Evolutionary conservation across 768 basidiomycete species (phyloP), one percentile per base, ranked within the genome.

Genomic region (Hydnum rufescens): DNA sequence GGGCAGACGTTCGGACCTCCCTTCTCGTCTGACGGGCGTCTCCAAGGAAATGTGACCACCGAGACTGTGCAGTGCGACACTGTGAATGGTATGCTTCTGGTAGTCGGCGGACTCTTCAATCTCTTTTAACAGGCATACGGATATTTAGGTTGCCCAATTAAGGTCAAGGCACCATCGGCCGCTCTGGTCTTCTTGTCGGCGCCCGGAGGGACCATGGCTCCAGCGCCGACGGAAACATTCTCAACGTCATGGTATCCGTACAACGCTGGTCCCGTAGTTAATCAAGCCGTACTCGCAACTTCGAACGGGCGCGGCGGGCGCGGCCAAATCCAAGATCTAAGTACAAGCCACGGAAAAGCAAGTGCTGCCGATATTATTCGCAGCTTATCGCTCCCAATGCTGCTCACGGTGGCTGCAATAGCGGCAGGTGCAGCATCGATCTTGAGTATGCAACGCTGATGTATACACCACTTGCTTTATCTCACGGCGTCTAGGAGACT

Each of bases 181-280:
- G 67, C 67, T 4, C 53, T 68, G 46, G 67, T 68, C 29, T 67
- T 64, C 61, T 53, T 67, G 13, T 60, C 61, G 3, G 8, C 13
- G 26, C 8, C 8, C 16, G 8, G 13, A 25, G n/a, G n/a, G n/a
- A n/a, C n/a, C n/a, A n/a, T n/a, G n/a, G n/a, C n/a, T n/a, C n/a
- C n/a, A n/a, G 26, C 44, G 26, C 25, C 26, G 16, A 47, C 44
- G 13, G 44, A 47, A 26, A 47, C 44, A 26, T 47, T 13, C 25
- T 16, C 44, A 47, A 47, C 44, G 26, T 47, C 44, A 13, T 8
- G 8, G 44, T 47, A 47, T 26, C 13, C 13, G 44, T 39, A 39
- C 22, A 13, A 13, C 1, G 26, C 13, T 47, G 44, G 26, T 8
- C 8, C 8, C 13, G 8, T 28, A 8, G 26, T 47, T 26, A 25